phyloP scores from a whole-genome alignment of 305 asterid genomes.

The Andrographis paniculata region DNA sequence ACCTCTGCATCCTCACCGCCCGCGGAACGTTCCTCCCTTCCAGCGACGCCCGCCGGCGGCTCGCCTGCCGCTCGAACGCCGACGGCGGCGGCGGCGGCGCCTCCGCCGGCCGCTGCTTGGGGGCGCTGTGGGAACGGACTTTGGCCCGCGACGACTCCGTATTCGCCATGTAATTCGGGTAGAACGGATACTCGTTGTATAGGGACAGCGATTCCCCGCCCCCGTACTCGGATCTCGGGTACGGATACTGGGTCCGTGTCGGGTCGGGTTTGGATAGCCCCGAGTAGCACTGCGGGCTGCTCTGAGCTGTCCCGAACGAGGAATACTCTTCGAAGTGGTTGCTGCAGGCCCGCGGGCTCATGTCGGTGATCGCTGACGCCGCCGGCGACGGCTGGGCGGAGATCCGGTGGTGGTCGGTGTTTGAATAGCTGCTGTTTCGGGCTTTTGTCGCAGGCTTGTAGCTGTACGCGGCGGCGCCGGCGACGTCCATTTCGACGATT shows the following conservation, averaged over 20 bases:
- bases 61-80: conserved; percentile 60
- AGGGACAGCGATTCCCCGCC: conserved; percentile 26
- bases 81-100: conserved; percentile 37
- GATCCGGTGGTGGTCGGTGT: conserved; percentile 27
- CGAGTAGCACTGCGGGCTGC: conserved; percentile 73
- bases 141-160: conserved; percentile 87
- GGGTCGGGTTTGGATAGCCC: conserved; percentile 51
- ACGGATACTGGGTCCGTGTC: conserved; percentile 27
- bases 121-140: conserved; percentile 88
- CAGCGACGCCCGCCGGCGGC: conserved; percentile 58
- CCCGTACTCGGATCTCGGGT: conserved; percentile 52
- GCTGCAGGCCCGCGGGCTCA: conserved; percentile 63
- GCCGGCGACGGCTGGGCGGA: conserved; percentile 45
- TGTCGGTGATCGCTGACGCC: conserved; percentile 52
- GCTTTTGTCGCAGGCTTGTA: conserved; percentile 40
- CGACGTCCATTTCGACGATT: conserved; percentile 91
- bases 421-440: conserved; percentile 72
- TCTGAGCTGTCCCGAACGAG: conserved; percentile 52
- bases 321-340: conserved; percentile 65
- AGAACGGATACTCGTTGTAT: conserved; percentile 41
- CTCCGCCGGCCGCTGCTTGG: conserved; percentile 76
- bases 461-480: too few species aligned
- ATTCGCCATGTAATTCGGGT: conserved; percentile 87
- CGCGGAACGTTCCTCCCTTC: conserved; percentile 89
- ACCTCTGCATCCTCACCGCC: conserved; percentile 84